A percentile compares a stretch with the other conserved stretches of the same genome.
Conservation (phyloP, 257 asterid species). For the Orobanche coerulescens region DNA sequence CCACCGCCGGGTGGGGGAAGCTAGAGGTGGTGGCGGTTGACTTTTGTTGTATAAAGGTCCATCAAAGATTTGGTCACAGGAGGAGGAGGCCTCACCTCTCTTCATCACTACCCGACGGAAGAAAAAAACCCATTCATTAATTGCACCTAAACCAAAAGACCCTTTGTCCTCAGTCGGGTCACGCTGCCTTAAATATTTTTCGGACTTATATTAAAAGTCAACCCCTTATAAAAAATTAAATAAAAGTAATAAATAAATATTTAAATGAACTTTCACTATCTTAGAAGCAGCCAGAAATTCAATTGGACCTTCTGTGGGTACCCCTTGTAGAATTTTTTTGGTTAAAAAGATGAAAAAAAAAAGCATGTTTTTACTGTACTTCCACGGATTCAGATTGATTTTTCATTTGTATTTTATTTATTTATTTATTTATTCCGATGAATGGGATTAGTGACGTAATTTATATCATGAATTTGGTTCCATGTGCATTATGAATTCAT, state of each 20-base stretch:
- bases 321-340: too few relatives aligned
- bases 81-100: constrained; percentile 16
- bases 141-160: constrained; percentile 33
- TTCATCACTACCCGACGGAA: constrained; percentile 31
- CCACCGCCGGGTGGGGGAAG: constrained; percentile 4
- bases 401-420: too few relatives aligned
- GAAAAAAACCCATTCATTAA: constrained; percentile 22
- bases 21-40: constrained; percentile 31
- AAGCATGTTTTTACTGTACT: too few relatives aligned
- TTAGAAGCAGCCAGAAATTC: constrained; percentile 25
- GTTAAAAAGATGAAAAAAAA: too few relatives aligned
- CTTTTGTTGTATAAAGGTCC: constrained; percentile 39
- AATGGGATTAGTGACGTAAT: too few relatives aligned
- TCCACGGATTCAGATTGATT: too few relatives aligned
- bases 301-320: background rate
- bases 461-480: too few relatives aligned
- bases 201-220: constrained; percentile 45
- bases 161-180: constrained; percentile 30
- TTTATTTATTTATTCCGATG: too few relatives aligned
- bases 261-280: constrained; percentile 24
- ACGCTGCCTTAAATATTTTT: constrained; percentile 23
- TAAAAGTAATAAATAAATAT: too few relatives aligned
- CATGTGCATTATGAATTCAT: too few relatives aligned
- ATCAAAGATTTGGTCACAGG: constrained; percentile 37
- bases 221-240: constrained; percentile 24